A percentile compares a stretch with the other conserved stretches of the same genome.
Evolutionary conservation across 2,329 filamentous ascomycete species (phyloP).

Genomic region (Exophiala sp.): DNA sequence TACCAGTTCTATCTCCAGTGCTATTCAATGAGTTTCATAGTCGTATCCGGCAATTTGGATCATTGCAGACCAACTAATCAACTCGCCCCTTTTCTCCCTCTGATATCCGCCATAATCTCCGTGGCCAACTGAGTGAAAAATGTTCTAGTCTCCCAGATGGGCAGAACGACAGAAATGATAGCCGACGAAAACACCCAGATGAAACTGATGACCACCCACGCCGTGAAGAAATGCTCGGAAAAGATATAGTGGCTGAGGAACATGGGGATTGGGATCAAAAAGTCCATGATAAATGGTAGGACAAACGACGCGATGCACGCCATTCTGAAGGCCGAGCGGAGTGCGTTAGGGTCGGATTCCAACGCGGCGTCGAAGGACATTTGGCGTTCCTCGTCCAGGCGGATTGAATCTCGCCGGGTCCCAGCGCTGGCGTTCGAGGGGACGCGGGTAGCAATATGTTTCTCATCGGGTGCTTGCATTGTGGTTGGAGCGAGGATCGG

Average conservation of each 20-base stretch:
- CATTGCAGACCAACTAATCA: background rate
- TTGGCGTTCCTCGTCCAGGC: conserved; percentile 29
- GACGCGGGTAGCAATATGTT: background rate
- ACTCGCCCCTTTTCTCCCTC: background rate
- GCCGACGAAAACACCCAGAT: conserved; percentile 58
- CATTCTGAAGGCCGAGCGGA: conserved; percentile 39
- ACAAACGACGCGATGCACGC: conserved; percentile 57
- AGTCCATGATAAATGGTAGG: conserved; percentile 66
- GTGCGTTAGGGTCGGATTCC: conserved; percentile 32
- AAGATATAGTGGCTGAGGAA: conserved; percentile 80
- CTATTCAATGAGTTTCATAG: no score
- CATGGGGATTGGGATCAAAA: conserved; percentile 91
- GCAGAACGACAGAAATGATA: conserved; percentile 40
- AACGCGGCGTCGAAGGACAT: conserved; percentile 28
- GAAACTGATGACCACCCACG: conserved; percentile 72
- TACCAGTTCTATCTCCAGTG: no score
- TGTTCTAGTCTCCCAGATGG: conserved; percentile 40
- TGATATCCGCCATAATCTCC: conserved; percentile 9
- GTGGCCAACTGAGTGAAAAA: conserved; percentile 29
- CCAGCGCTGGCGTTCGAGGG: no score
- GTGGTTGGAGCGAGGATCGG: conserved; percentile 3
- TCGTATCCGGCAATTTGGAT: no score
- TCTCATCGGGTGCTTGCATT: conserved; percentile 6
- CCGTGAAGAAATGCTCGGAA: conserved; percentile 74
- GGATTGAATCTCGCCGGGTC: conserved; percentile 20